phyloP scores from a whole-genome alignment of 1,284 basidiomycete species.

The Retiboletus fuscus region DNA sequence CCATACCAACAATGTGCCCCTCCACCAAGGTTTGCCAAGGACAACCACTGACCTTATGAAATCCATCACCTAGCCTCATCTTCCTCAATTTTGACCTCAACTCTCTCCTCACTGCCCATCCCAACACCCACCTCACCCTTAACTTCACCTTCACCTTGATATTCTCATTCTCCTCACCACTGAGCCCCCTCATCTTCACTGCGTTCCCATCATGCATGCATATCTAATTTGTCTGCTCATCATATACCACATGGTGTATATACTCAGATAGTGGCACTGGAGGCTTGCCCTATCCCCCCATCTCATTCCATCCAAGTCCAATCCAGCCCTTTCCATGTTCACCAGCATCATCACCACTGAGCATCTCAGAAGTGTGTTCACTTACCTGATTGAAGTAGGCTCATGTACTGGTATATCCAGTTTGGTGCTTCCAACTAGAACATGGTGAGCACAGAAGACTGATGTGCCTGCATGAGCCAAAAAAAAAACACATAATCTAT shows the following conservation, averaged over 20 bases:
- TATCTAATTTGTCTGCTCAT: conserved; percentile 63
- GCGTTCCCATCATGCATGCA: conserved; percentile 82
- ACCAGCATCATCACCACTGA: not conserved
- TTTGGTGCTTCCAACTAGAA: conserved; percentile 63
- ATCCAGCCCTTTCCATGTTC: conserved; percentile 13
- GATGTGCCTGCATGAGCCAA: conserved; percentile 63
- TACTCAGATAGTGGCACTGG: conserved; percentile 66
- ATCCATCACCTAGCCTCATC: conserved; percentile 74
- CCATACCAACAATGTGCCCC: not conserved
- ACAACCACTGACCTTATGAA: conserved; percentile 62
- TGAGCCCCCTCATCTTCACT: conserved; percentile 48
- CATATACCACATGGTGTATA: conserved; percentile 82
- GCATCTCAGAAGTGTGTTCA: conserved; percentile 60
- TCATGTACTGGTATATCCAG: conserved; percentile 73
- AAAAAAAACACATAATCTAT: conserved; percentile 53
- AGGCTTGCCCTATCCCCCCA: conserved; percentile 38
- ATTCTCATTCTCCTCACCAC: conserved; percentile 37
- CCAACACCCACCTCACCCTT: not conserved
- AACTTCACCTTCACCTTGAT: conserved; percentile 18
- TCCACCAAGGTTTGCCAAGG: not conserved
- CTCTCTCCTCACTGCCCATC: conserved; percentile 33
- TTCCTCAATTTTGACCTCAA: conserved; percentile 48
- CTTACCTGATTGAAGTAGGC: conserved; percentile 62
- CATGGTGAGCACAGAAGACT: conserved; percentile 55
- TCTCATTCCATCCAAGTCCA: not conserved